Evolutionary conservation across 768 basidiomycete genomes (phyloP).

Genomic region (Kwoniella newhampshirensis): DNA sequence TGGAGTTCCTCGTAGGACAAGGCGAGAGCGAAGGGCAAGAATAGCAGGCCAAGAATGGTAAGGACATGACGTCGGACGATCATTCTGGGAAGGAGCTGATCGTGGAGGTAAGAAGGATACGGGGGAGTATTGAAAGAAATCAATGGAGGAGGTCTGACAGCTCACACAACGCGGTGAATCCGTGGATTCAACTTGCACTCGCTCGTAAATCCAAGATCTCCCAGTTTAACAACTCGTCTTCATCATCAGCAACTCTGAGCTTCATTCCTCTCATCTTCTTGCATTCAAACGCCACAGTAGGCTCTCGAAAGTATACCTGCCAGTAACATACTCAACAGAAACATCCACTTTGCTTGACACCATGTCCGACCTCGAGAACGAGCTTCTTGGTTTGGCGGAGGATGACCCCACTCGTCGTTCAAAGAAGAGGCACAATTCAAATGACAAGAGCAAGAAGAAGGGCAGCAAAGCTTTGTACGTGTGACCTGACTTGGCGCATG

Average conservation of each 20-base stretch:
- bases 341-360: too few relatives aligned
- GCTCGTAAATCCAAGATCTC: conserved; percentile 7
- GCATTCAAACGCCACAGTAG: not conserved
- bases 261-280: not conserved
- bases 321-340: too few relatives aligned
- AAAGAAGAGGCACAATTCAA: conserved; percentile 17
- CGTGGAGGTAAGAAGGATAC: not conserved
- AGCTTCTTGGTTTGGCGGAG: conserved; percentile 52
- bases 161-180: too few relatives aligned
- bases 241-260: not conserved
- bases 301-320: too few relatives aligned
- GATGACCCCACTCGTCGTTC: conserved; percentile 34
- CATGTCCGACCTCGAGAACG: conserved; percentile 51
- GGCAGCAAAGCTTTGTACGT: conserved; percentile 46
- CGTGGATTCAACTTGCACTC: conserved; percentile 7
- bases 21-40: conserved; percentile 3
- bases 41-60: not conserved
- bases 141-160: too few relatives aligned
- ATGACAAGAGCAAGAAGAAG: conserved; percentile 70
- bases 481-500: conserved; percentile 46
- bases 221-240: not conserved
- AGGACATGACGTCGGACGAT: conserved; percentile 9
- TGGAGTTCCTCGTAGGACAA: conserved; percentile 14
- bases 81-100: not conserved
- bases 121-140: not conserved